Evolutionary conservation across 352 stramenopile genomes (phyloP).

Genomic region (Globisporangium abappressorium): DNA sequence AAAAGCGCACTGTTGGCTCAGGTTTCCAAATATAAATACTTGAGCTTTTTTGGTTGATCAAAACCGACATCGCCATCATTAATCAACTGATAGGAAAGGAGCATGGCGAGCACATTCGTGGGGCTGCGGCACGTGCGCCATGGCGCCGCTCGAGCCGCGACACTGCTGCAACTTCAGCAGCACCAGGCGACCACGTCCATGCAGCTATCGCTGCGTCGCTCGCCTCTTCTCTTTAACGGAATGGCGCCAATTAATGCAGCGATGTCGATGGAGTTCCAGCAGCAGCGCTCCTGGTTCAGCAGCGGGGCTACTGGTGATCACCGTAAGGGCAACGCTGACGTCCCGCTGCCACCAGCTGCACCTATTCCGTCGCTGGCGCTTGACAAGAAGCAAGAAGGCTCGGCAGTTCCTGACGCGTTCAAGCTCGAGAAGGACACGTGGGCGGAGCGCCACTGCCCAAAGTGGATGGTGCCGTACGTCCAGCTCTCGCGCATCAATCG

Average conservation of each 20-base stretch:
- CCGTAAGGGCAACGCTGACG: neutral
- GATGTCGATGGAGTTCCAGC: neutral
- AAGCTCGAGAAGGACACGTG: conserved; percentile 84
- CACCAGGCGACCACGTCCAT: neutral
- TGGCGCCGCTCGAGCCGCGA: neutral
- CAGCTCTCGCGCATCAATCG: conserved; percentile 85
- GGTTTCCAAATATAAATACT: neutral
- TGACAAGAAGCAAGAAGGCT: conserved; percentile 2
- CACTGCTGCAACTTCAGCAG: conserved; percentile 1
- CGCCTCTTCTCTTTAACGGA: conserved; percentile 1
- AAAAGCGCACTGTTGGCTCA: neutral
- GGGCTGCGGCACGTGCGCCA: conserved; percentile 10
- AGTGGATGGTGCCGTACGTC: conserved; percentile 85
- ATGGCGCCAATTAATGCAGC: neutral
- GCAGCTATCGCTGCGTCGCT: conserved; percentile 1
- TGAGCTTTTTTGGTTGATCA: neutral
- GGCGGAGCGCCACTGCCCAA: conserved; percentile 69
- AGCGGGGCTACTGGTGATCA: neutral
- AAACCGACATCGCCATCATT: neutral
- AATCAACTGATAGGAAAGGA: neutral
- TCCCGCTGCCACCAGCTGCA: neutral
- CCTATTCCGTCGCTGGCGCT: conserved; percentile 5
- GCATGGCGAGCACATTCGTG: conserved; percentile 11
- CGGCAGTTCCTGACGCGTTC: conserved; percentile 31
- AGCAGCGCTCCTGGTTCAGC: conserved; percentile 5